Evolutionary conservation across 2,329 filamentous ascomycete species (phyloP).

Genomic region (Fusarium lyarnte): DNA sequence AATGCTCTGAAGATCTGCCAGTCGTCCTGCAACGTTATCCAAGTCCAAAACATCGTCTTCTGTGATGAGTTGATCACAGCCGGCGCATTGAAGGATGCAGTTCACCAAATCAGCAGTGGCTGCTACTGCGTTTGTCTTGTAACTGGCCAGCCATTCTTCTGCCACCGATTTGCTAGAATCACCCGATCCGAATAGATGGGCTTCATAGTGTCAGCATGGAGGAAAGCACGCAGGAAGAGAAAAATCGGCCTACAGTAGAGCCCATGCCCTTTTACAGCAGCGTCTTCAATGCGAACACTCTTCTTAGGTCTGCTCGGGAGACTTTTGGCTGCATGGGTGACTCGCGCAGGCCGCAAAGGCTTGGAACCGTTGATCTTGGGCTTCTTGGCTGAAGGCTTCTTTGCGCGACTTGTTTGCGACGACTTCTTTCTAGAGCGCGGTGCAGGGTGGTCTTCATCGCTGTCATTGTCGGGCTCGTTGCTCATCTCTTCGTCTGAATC

Average conservation of each 20-base stretch:
- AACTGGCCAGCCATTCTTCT: constrained; percentile 68
- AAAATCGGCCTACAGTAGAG: constrained; percentile 59
- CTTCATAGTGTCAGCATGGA: constrained; percentile 52
- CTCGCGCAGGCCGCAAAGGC: constrained; percentile 48
- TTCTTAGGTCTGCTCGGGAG: constrained; percentile 67
- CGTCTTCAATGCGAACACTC: constrained; percentile 59
- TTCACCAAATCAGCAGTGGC: constrained; percentile 73
- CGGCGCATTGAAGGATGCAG: constrained; percentile 75
- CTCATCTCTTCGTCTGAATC: constrained; percentile 58
- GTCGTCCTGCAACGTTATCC: constrained; percentile 81
- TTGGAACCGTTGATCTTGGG: constrained; percentile 69
- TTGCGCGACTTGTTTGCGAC: constrained; percentile 57
- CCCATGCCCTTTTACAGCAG: constrained; percentile 61
- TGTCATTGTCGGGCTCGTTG: constrained; percentile 59
- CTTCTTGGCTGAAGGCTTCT: constrained; percentile 71
- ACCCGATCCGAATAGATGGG: constrained; percentile 71
- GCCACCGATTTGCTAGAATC: constrained; percentile 66
- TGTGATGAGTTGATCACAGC: constrained; percentile 81
- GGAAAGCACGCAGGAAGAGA: neutral
- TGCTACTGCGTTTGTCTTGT: constrained; percentile 61
- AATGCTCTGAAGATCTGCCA: constrained; percentile 87
- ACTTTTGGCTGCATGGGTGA: constrained; percentile 47
- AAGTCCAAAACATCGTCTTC: constrained; percentile 88
- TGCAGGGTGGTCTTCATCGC: constrained; percentile 53
- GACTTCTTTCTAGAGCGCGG: constrained; percentile 53